Evolutionary conservation across 495 filamentous ascomycete genomes (phyloP).

Genomic region (Xylaria grammica): DNA sequence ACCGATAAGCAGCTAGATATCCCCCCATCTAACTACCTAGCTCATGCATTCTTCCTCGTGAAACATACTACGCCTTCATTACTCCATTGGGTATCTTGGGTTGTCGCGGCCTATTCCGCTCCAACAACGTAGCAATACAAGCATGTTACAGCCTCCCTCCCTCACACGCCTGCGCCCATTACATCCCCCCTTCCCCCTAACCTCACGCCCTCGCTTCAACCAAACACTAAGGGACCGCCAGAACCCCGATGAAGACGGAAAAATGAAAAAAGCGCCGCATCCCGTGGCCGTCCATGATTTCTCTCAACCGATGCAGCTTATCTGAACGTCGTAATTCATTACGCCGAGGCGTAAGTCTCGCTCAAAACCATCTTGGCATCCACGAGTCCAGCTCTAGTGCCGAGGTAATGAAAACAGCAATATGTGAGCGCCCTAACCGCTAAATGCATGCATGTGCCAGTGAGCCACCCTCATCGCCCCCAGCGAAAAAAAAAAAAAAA

Average conservation of each 20-base stretch:
- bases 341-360: not conserved
- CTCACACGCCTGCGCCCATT: not conserved
- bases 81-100: not conserved
- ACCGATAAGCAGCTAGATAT: no score
- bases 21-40: no score
- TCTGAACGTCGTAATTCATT: slow-evolving; percentile 11
- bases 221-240: no score
- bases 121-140: not conserved
- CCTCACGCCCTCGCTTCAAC: not conserved
- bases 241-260: no score
- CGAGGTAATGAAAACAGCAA: not conserved
- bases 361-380: not conserved
- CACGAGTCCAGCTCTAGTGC: slow-evolving; percentile 10
- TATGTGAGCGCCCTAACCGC: slow-evolving; percentile 3
- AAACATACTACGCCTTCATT: no score
- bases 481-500: not conserved
- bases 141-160: not conserved
- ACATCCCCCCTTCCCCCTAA: not conserved
- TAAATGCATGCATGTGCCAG: slow-evolving; percentile 9
- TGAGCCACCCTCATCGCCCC: not conserved
- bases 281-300: slow-evolving; percentile 1
- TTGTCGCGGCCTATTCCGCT: no score
- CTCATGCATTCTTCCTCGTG: no score
- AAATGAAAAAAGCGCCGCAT: not conserved
- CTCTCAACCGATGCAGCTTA: not conserved